Evolutionary conservation across 495 filamentous ascomycete species (phyloP).

Genomic region (Pseudoneurospora amorphoporcata): DNA sequence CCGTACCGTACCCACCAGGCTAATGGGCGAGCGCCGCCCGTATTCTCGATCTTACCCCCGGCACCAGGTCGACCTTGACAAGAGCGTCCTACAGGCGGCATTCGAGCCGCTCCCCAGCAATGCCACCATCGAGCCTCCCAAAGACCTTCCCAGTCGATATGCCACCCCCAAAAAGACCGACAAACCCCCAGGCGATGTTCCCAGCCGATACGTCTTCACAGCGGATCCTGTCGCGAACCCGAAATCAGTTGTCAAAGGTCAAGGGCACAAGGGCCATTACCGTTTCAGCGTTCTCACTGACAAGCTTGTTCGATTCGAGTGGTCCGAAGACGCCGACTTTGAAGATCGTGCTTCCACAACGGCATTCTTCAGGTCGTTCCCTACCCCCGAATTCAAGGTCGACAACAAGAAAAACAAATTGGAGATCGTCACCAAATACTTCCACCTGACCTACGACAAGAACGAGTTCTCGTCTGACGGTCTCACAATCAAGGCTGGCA

Average conservation of each 20-base stretch:
- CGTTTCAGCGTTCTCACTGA: constrained; percentile 47
- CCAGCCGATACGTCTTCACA: constrained; percentile 33
- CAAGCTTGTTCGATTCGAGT: constrained; percentile 45
- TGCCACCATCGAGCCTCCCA: neutral
- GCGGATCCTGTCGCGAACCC: constrained; percentile 35
- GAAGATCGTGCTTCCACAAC: constrained; percentile 50
- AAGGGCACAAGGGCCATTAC: constrained; percentile 23
- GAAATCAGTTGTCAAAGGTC: constrained; percentile 34
- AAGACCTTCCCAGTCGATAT: neutral
- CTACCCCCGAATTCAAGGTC: constrained; percentile 37
- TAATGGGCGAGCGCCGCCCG: neutral
- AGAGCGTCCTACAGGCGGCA: neutral
- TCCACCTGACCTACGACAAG: constrained; percentile 45
- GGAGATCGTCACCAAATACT: constrained; percentile 40
- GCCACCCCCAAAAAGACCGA: neutral
- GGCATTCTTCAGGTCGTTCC: constrained; percentile 39
- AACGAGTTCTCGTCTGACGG: constrained; percentile 35
- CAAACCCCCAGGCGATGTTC: neutral
- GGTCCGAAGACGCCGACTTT: constrained; percentile 43
- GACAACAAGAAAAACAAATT: constrained; percentile 27
- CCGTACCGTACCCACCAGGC: neutral
- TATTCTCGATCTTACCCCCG: neutral
- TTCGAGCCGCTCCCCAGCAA: neutral
- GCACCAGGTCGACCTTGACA: neutral
- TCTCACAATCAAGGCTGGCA: constrained; percentile 27